A percentile compares a stretch with the other conserved stretches of the same genome.
phyloP scores from a whole-genome alignment of 345 rosid genomes.

The Bruguiera gymnorhiza region DNA sequence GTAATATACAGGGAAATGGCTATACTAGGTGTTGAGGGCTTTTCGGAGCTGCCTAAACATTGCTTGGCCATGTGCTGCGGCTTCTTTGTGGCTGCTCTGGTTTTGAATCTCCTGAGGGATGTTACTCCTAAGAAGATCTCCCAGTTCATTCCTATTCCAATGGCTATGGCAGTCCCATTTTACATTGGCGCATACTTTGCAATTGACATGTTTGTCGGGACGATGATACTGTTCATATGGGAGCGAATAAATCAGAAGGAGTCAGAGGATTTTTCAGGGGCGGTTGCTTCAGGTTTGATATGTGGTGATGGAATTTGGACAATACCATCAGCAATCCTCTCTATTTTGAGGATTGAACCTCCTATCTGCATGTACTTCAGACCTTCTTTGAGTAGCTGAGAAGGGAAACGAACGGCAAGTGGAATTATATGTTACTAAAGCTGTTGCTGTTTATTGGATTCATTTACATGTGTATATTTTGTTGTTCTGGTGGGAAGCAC shows the following conservation, averaged over 20 bases:
- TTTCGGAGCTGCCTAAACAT: conserved; percentile 74
- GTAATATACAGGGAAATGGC: conserved; percentile 91
- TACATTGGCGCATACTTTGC: conserved; percentile 94
- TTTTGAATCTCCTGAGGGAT: conserved; percentile 65
- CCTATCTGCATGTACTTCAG: conserved; percentile 96
- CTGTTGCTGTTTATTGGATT: no score
- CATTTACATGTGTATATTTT: no score
- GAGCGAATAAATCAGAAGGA: conserved; percentile 59
- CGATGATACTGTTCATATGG: conserved; percentile 71
- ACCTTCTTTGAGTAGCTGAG: conserved; percentile 48
- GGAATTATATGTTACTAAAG: no score
- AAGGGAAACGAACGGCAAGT: neutral
- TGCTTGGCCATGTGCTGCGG: conserved; percentile 73
- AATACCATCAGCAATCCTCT: conserved; percentile 79
- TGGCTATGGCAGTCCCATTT: conserved; percentile 92
- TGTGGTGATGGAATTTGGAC: conserved; percentile 96
- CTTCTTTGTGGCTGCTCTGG: conserved; percentile 59
- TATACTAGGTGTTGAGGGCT: conserved; percentile 72
- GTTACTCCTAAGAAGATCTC: conserved; percentile 61
- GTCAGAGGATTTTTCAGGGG: conserved; percentile 72
- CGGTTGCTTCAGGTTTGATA: conserved; percentile 87
- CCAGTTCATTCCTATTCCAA: conserved; percentile 80
- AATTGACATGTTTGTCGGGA: conserved; percentile 80
- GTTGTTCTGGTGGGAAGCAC: no score
- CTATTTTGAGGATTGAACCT: conserved; percentile 78